phyloP scores from a whole-genome alignment of 148 eudicot species.

The Linanthus parryae region DNA sequence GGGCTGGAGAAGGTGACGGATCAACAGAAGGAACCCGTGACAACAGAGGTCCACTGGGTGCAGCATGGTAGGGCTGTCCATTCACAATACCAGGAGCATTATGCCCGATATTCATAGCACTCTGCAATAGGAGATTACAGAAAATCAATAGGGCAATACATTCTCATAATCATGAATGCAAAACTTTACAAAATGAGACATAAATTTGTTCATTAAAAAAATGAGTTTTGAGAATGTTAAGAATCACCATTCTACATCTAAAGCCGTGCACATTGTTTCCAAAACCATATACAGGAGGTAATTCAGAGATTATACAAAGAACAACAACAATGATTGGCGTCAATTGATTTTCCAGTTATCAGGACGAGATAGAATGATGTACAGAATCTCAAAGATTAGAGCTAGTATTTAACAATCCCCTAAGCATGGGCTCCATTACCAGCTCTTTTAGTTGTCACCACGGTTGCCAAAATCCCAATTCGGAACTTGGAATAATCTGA shows the following conservation, averaged over 20 bases:
- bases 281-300: neutral
- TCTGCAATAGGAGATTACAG: conserved; percentile 31
- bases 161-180: neutral
- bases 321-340: neutral
- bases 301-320: neutral
- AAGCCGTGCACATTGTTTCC: neutral
- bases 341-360: too few species aligned
- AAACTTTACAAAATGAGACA: neutral
- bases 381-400: too few species aligned
- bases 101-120: conserved; percentile 48
- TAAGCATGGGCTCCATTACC: too few species aligned
- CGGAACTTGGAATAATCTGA: too few species aligned
- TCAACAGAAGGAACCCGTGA: conserved; percentile 23
- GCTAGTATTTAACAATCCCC: too few species aligned
- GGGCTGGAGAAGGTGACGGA: conserved; percentile 34
- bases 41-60: conserved; percentile 26
- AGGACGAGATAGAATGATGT: too few species aligned
- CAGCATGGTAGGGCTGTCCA: conserved; percentile 31
- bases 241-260: neutral
- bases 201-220: neutral
- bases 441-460: too few species aligned
- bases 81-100: conserved; percentile 21
- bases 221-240: too few species aligned
- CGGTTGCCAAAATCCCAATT: too few species aligned
- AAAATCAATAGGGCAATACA: neutral